phyloP scores from a whole-genome alignment of 1,284 basidiomycete species.

The Marasmius sp. region DNA sequence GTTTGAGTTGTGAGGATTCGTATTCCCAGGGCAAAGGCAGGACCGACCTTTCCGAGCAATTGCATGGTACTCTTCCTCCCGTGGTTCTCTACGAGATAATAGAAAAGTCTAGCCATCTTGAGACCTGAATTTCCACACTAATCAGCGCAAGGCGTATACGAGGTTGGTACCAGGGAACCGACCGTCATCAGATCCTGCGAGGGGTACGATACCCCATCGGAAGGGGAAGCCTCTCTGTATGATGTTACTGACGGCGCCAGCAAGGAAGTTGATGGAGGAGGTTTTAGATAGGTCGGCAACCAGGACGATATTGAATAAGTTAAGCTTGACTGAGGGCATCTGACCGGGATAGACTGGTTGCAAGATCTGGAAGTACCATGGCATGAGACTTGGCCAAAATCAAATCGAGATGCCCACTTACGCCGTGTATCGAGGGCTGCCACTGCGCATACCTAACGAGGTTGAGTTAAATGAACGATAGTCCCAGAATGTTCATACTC shows the following conservation, averaged over 20 bases:
- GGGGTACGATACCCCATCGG: conserved; percentile 82
- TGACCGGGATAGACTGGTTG: conserved; percentile 75
- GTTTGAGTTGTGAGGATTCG: background rate
- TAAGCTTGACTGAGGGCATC: conserved; percentile 69
- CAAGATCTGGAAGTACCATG: conserved; percentile 51
- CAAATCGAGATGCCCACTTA: conserved; percentile 28
- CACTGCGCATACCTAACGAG: conserved; percentile 51
- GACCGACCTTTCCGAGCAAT: conserved; percentile 57
- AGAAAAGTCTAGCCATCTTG: conserved; percentile 74
- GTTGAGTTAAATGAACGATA: background rate
- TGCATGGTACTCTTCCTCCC: conserved; percentile 63
- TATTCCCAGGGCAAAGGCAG: background rate
- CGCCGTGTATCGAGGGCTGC: conserved; percentile 49
- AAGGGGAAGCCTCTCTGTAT: conserved; percentile 75
- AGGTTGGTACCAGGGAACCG: conserved; percentile 19
- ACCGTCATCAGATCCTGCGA: conserved; percentile 61
- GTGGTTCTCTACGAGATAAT: conserved; percentile 62
- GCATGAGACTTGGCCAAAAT: conserved; percentile 10
- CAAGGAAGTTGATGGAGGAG: conserved; percentile 61
- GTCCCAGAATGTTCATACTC: conserved; percentile 13
- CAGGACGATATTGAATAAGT: conserved; percentile 81
- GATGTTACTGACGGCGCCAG: conserved; percentile 62
- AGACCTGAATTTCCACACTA: conserved; percentile 39
- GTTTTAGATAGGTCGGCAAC: conserved; percentile 75
- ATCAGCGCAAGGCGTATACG: background rate